Conservation (phyloP, 352 stramenopile genomes). For the Globisporangium yorkense region DNA sequence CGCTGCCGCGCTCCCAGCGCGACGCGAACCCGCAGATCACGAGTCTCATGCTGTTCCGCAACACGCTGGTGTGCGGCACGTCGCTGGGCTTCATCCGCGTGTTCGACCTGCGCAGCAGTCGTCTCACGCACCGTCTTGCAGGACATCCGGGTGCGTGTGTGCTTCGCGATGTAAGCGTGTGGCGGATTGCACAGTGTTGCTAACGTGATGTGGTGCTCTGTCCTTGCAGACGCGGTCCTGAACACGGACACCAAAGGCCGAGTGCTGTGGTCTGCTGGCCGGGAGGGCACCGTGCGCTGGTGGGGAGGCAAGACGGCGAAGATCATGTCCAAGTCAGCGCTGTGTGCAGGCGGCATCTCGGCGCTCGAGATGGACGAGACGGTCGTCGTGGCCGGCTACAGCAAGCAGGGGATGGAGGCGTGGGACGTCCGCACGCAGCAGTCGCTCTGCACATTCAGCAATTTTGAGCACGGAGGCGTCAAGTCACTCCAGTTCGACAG, state of each 20-base stretch:
- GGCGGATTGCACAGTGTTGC: not conserved
- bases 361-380: slow-evolving; percentile 87
- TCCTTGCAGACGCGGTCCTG: slow-evolving; percentile 56
- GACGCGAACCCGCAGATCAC: slow-evolving; percentile 72
- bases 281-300: slow-evolving; percentile 80
- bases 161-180: not conserved
- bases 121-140: slow-evolving; percentile 75
- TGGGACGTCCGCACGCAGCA: slow-evolving; percentile 88
- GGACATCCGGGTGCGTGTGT: slow-evolving; percentile 59
- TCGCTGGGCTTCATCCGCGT: slow-evolving; percentile 83
- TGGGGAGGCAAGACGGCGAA: slow-evolving; percentile 87
- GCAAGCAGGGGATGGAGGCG: slow-evolving; percentile 76
- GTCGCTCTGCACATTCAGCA: slow-evolving; percentile 81
- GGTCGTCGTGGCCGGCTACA: slow-evolving; percentile 82
- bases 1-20: slow-evolving; percentile 57
- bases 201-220: not conserved
- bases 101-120: slow-evolving; percentile 76
- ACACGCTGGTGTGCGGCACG: slow-evolving; percentile 84
- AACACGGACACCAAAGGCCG: slow-evolving; percentile 83
- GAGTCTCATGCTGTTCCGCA: slow-evolving; percentile 85
- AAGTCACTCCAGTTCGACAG: slow-evolving; percentile 82
- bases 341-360: slow-evolving; percentile 72
- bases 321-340: slow-evolving; percentile 74
- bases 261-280: slow-evolving; percentile 80
- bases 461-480: slow-evolving; percentile 55